phyloP scores from a whole-genome alignment of 129 eudicot species.

The Centrapalus pauciflorus region DNA sequence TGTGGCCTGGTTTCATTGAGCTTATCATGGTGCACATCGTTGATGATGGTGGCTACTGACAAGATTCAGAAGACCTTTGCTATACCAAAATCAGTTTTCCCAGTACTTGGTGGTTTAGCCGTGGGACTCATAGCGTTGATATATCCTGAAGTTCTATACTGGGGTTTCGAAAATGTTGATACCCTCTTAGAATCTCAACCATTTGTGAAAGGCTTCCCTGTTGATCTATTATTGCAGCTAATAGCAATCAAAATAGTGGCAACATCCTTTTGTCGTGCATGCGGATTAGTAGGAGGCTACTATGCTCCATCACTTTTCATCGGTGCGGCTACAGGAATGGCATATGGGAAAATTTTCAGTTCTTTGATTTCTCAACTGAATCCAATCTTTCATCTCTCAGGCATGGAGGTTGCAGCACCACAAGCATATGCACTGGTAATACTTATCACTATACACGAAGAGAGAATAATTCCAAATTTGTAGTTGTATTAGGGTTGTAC shows the following conservation, averaged over 20 bases:
- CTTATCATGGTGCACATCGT: slow-evolving; percentile 78
- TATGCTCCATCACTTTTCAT: slow-evolving; percentile 92
- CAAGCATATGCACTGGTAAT: slow-evolving; percentile 95
- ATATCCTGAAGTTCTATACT: slow-evolving; percentile 92
- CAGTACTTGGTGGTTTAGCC: slow-evolving; percentile 71
- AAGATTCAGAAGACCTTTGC: slow-evolving; percentile 41
- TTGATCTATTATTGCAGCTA: slow-evolving; percentile 68
- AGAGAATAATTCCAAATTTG: neutral
- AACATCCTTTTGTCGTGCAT: slow-evolving; percentile 82
- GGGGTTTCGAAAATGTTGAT: slow-evolving; percentile 96
- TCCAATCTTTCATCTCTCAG: slow-evolving; percentile 55
- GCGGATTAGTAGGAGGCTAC: slow-evolving; percentile 95
- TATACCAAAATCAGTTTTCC: slow-evolving; percentile 56
- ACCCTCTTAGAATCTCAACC: slow-evolving; percentile 77
- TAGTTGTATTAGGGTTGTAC: neutral
- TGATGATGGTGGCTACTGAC: slow-evolving; percentile 50
- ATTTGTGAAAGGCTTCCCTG: slow-evolving; percentile 54
- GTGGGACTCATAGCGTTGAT: slow-evolving; percentile 82
- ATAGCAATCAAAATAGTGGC: slow-evolving; percentile 68
- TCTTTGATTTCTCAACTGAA: slow-evolving; percentile 39
- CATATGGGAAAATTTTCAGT: slow-evolving; percentile 73
- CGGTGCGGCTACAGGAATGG: slow-evolving; percentile 98
- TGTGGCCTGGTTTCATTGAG: slow-evolving; percentile 82
- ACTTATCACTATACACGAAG: neutral
- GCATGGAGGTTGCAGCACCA: slow-evolving; percentile 89